These are phyloP conservation scores for Epichloe baconii DNA, from an alignment of 2,329 filamentous ascomycete genomes.

Conservation along the genomic window DNA sequence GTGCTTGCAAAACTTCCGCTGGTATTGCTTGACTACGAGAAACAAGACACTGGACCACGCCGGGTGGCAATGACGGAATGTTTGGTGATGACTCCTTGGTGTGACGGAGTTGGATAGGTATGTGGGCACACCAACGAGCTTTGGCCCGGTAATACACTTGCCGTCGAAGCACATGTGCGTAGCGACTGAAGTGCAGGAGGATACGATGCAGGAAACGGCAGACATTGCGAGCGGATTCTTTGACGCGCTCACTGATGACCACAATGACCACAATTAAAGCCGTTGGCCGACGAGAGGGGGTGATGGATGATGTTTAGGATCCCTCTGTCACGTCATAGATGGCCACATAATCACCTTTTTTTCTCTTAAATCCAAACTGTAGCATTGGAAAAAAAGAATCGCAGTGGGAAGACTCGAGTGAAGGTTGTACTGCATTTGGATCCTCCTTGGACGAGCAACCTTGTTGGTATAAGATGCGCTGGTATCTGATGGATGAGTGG, in stretches of 20 bases:
- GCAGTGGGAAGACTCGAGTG: not conserved
- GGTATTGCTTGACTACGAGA: not conserved
- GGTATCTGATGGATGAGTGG: not conserved
- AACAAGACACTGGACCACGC: not conserved
- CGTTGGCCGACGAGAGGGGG: not conserved
- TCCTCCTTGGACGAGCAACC: not conserved
- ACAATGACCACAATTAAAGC: not conserved
- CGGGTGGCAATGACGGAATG: constrained; percentile 1
- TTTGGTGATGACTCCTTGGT: constrained; percentile 3
- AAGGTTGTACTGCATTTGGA: not conserved
- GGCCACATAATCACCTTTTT: not conserved
- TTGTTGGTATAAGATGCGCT: not conserved
- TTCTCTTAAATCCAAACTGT: not conserved
- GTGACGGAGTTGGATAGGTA: not conserved
- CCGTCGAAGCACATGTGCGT: not conserved
- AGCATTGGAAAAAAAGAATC: too few relatives aligned
- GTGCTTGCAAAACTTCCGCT: not conserved
- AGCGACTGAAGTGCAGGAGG: not conserved
- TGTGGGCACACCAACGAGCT: not conserved
- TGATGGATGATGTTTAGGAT: not conserved
- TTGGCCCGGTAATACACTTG: not conserved
- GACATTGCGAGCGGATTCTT: not conserved
- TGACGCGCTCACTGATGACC: not conserved
- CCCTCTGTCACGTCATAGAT: not conserved
- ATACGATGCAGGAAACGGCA: not conserved